Percentiles rank a stretch among this genome's conserved stretches.
These are phyloP conservation scores for Cystofilobasidium capitatum DNA, from an alignment of 768 basidiomycete species.

Conservation along the genomic window DNA sequence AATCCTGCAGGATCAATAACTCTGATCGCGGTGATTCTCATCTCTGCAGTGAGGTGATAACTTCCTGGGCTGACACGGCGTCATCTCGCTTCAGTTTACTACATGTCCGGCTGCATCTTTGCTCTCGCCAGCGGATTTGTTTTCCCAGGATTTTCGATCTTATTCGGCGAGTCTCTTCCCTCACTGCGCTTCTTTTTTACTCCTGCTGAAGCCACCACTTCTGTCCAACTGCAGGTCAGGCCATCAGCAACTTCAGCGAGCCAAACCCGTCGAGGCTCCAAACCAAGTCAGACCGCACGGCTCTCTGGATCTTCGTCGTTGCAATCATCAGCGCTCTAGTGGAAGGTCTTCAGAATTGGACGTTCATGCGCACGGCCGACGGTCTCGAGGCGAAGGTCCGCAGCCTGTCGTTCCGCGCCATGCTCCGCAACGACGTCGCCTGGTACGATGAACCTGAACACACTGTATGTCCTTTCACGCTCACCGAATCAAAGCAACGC, in stretches of 20 bases:
- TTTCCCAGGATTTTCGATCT: no score
- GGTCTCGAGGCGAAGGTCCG: slow-evolving; percentile 62
- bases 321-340: slow-evolving; percentile 52
- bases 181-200: background rate
- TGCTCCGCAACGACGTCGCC: slow-evolving; percentile 74
- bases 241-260: slow-evolving; percentile 10
- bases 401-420: slow-evolving; percentile 60
- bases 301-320: slow-evolving; percentile 40
- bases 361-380: slow-evolving; percentile 49
- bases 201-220: slow-evolving; percentile 14
- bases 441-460: slow-evolving; percentile 84
- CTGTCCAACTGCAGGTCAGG: slow-evolving; percentile 31
- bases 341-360: slow-evolving; percentile 60
- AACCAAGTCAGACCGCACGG: slow-evolving; percentile 22
- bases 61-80: no score
- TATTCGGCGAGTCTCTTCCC: background rate
- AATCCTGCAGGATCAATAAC: no score
- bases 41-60: no score
- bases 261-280: slow-evolving; percentile 2
- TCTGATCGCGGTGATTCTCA: no score
- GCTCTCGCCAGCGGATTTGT: no score
- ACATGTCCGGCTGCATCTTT: no score
- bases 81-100: no score
- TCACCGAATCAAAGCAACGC: no score
- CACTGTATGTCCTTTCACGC: slow-evolving; percentile 30